These are phyloP conservation scores for Phyllosticta paracitricarpa DNA, from an alignment of 2,329 filamentous ascomycete species.

Conservation along the genomic window DNA sequence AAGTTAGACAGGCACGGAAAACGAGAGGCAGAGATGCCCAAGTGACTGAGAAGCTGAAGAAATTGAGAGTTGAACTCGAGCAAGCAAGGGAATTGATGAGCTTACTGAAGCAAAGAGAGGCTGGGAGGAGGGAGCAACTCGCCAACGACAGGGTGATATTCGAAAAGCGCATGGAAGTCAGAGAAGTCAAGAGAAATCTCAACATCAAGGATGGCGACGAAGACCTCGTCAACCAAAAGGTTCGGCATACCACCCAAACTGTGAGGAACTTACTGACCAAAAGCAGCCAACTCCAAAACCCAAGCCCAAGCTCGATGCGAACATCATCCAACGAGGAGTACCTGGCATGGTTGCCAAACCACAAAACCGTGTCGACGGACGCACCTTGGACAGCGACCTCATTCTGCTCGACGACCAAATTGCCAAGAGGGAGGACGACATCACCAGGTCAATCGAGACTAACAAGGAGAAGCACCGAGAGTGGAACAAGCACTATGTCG, in stretches of 20 bases:
- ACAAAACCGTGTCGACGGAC: conserved; percentile 53
- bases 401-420: conserved; percentile 65
- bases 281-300: conserved; percentile 27
- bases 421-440: conserved; percentile 70
- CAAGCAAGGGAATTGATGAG: conserved; percentile 73
- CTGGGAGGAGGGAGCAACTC: conserved; percentile 67
- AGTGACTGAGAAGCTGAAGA: conserved; percentile 88
- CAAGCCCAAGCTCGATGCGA: conserved; percentile 49
- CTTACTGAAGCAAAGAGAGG: conserved; percentile 69
- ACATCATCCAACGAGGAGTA: conserved; percentile 56
- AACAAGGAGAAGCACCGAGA: conserved; percentile 80
- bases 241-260: conserved; percentile 34
- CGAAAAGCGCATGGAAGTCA: conserved; percentile 69
- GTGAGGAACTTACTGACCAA: conserved; percentile 14
- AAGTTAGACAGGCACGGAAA: conserved; percentile 89
- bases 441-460: conserved; percentile 72
- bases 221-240: conserved; percentile 83
- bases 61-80: conserved; percentile 81
- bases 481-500: conserved; percentile 85
- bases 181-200: conserved; percentile 78
- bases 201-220: conserved; percentile 90
- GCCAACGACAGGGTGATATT: conserved; percentile 69
- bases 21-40: conserved; percentile 89
- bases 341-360: conserved; percentile 42
- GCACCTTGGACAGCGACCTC: conserved; percentile 64